These are phyloP conservation scores for Mangifera indica DNA, from an alignment of 345 rosid species.

Conservation along the genomic window DNA sequence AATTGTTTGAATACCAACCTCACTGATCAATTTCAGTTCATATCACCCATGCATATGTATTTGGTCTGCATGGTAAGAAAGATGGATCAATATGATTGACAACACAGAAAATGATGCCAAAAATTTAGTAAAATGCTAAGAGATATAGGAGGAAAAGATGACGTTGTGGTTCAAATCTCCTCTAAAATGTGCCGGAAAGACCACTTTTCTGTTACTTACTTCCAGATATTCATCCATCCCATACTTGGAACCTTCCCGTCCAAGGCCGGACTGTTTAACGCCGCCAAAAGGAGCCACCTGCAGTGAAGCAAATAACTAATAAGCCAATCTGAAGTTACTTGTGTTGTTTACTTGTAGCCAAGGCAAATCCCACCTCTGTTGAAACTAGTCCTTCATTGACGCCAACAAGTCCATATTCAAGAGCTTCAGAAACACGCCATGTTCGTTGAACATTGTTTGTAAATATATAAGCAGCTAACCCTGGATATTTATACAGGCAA, in stretches of 20 bases:
- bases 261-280: slow-evolving; percentile 92
- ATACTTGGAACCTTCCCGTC: slow-evolving; percentile 97
- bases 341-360: neutral
- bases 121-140: neutral
- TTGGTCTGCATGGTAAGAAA: slow-evolving; percentile 50
- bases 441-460: slow-evolving; percentile 81
- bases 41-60: slow-evolving; percentile 82
- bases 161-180: neutral
- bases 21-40: slow-evolving; percentile 57
- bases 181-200: neutral
- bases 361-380: slow-evolving; percentile 61
- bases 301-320: slow-evolving; percentile 10
- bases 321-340: slow-evolving; percentile 15
- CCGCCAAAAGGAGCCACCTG: slow-evolving; percentile 99
- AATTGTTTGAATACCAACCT: slow-evolving; percentile 12
- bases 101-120: neutral
- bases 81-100: neutral
- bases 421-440: slow-evolving; percentile 94
- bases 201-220: slow-evolving; percentile 38
- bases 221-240: slow-evolving; percentile 94
- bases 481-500: slow-evolving; percentile 38
- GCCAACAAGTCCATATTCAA: slow-evolving; percentile 87
- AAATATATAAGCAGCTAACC: slow-evolving; percentile 91
- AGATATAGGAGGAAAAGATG: neutral
- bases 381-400: slow-evolving; percentile 91